Conservation (phyloP, 768 basidiomycete genomes). For the Serpula lacrymans region DNA sequence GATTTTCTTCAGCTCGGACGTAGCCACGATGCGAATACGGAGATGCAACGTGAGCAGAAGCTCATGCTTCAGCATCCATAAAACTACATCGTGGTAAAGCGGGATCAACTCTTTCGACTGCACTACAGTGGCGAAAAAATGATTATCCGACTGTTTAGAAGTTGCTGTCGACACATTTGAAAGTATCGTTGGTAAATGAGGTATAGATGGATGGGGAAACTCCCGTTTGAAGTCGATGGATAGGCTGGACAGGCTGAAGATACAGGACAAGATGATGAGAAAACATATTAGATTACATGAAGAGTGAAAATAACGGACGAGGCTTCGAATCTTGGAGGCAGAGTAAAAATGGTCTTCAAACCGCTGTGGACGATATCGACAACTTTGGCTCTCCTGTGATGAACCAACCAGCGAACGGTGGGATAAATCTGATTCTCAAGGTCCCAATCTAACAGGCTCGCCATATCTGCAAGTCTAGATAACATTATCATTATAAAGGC, state of each 20-base stretch:
- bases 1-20: slow-evolving; percentile 66
- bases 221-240: slow-evolving; percentile 55
- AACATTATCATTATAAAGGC: slow-evolving; percentile 4
- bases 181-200: slow-evolving; percentile 70
- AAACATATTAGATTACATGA: slow-evolving; percentile 10
- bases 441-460: slow-evolving; percentile 78
- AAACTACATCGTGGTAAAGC: slow-evolving; percentile 75
- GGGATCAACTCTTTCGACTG: slow-evolving; percentile 62
- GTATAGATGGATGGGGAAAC: slow-evolving; percentile 61
- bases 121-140: slow-evolving; percentile 81
- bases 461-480: slow-evolving; percentile 72
- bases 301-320: slow-evolving; percentile 44
- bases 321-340: slow-evolving; percentile 60
- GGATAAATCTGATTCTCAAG: slow-evolving; percentile 81
- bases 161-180: slow-evolving; percentile 69
- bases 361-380: slow-evolving; percentile 80
- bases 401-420: slow-evolving; percentile 88
- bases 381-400: slow-evolving; percentile 85
- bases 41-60: slow-evolving; percentile 83
- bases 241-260: slow-evolving; percentile 35
- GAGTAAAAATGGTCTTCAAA: slow-evolving; percentile 77
- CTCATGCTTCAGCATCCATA: slow-evolving; percentile 90
- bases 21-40: slow-evolving; percentile 79
- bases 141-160: slow-evolving; percentile 60
- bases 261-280: slow-evolving; percentile 2